These are phyloP conservation scores for Aspergillus sojae DNA, from an alignment of 2,329 filamentous ascomycete species.

Conservation along the genomic window DNA sequence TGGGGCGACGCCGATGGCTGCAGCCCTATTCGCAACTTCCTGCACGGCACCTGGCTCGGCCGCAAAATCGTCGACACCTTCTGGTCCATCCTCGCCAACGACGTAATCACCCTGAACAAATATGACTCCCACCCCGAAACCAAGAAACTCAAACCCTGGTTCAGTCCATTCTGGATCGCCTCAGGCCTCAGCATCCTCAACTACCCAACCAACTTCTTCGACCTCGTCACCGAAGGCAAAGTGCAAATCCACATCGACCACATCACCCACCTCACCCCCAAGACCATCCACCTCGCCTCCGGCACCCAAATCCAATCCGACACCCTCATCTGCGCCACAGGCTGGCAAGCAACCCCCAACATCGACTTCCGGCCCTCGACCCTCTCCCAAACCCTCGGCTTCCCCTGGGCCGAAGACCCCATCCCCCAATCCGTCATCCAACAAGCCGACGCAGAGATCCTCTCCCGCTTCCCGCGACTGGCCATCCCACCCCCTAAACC, in stretches of 20 bases:
- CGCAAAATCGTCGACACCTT: constrained; percentile 54
- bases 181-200: constrained; percentile 63
- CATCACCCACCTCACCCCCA: constrained; percentile 51
- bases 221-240: constrained; percentile 56
- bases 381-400: constrained; percentile 49
- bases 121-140: constrained; percentile 50
- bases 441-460: constrained; percentile 54
- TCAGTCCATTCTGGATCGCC: constrained; percentile 56
- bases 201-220: constrained; percentile 60
- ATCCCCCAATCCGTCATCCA: constrained; percentile 42
- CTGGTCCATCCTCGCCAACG: constrained; percentile 55
- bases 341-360: constrained; percentile 56
- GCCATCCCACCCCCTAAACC: constrained; percentile 42
- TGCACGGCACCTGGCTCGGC: constrained; percentile 57
- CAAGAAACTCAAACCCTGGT: constrained; percentile 51
- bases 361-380: constrained; percentile 52
- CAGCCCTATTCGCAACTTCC: constrained; percentile 42
- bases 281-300: constrained; percentile 50
- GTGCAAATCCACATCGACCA: constrained; percentile 61
- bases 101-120: constrained; percentile 51
- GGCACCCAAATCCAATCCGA: constrained; percentile 55
- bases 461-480: constrained; percentile 54
- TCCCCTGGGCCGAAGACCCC: constrained; percentile 43
- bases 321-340: constrained; percentile 58
- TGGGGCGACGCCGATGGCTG: constrained; percentile 69